Conservation (phyloP, 768 basidiomycete species). For the Termitomyces sp. region DNA sequence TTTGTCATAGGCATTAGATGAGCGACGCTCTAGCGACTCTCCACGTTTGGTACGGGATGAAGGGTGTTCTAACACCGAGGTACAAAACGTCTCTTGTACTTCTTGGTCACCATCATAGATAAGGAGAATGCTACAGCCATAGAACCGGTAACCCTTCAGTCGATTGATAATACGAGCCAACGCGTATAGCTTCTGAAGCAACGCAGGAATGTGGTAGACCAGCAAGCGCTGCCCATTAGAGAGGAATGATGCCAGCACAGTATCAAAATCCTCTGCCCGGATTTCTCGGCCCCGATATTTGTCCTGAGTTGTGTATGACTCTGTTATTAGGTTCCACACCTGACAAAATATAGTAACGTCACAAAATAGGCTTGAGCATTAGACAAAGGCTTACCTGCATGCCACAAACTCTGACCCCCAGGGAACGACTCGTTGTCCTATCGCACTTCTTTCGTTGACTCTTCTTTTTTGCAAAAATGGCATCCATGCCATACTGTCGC, state of each 20-base stretch:
- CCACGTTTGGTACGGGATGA: slow-evolving; percentile 70
- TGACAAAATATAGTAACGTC: slow-evolving; percentile 23
- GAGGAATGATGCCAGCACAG: slow-evolving; percentile 78
- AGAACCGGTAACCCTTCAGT: slow-evolving; percentile 95
- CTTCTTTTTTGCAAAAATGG: slow-evolving; percentile 88
- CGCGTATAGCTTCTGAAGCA: slow-evolving; percentile 90
- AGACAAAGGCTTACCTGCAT: slow-evolving; percentile 78
- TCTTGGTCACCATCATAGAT: slow-evolving; percentile 97
- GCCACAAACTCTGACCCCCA: slow-evolving; percentile 94
- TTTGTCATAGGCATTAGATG: slow-evolving; percentile 35
- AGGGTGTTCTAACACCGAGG: slow-evolving; percentile 56
- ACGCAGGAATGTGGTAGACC: slow-evolving; percentile 85
- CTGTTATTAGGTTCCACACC: slow-evolving; percentile 89
- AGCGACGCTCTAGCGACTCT: slow-evolving; percentile 66
- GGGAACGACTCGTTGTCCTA: slow-evolving; percentile 82
- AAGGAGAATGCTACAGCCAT: slow-evolving; percentile 93
- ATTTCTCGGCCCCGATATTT: slow-evolving; percentile 95
- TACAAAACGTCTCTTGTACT: slow-evolving; percentile 70
- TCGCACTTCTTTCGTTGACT: slow-evolving; percentile 99
- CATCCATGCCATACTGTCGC: slow-evolving; percentile 96
- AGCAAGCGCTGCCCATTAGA: slow-evolving; percentile 79
- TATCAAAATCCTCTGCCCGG: slow-evolving; percentile 77
- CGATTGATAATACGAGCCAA: slow-evolving; percentile 87
- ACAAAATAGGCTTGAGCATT: neutral
- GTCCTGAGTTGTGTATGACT: slow-evolving; percentile 88